Base-by-base conservation (phyloP, 495 filamentous ascomycete species). In the Hypoxylon fragiforme region DNA sequence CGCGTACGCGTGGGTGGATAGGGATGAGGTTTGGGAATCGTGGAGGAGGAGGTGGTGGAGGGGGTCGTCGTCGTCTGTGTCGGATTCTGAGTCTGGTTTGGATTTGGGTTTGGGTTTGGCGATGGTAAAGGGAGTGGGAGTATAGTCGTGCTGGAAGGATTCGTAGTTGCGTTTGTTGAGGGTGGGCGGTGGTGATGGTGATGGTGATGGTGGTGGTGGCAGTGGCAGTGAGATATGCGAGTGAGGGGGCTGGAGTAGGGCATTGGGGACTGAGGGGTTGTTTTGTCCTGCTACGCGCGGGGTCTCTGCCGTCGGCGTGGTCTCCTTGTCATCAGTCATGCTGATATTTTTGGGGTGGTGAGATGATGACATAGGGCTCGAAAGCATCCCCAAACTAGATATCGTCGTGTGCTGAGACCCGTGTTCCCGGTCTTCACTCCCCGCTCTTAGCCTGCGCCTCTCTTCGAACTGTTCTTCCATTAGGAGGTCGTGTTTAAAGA, bases 401-500 rank as follows among this genome's bases (percentile, higher is more conserved):
- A 8, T 12, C 12, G 16, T 22, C 2, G 45, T 41, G 2, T 16
- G 26, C 11, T 50, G 50, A 2, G 49, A 24, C 6, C 35, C 26
- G 3, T 16, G 9, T 42, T 24, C 43, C 4, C 7, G 21, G 11
- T 24, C 18, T 14, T 21, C 39, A 0, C 7, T 7, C 37, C 42
- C 8, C 9, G 3, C 44, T 21, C 9, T 24, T 20, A 26, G 28
- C 19, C 32, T n/a, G 1, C 13, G 44, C 19, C 19, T 20, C 8
- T 35, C 2, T 8, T 42, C 42, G 2, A n/a, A 18, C 9, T 12
- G 1, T 38, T 38, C 28, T n/a, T 47, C 15, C 82, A 94, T 88
- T 41, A 83, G 66, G 11, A 60, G 15, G 57, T 97, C 91, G 56
- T 95, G 83, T 9, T 70, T 66, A 59, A 95, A 95, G 0, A 54